Conservation (phyloP, 352 stramenopile genomes). For the Phytophthora sp. region DNA sequence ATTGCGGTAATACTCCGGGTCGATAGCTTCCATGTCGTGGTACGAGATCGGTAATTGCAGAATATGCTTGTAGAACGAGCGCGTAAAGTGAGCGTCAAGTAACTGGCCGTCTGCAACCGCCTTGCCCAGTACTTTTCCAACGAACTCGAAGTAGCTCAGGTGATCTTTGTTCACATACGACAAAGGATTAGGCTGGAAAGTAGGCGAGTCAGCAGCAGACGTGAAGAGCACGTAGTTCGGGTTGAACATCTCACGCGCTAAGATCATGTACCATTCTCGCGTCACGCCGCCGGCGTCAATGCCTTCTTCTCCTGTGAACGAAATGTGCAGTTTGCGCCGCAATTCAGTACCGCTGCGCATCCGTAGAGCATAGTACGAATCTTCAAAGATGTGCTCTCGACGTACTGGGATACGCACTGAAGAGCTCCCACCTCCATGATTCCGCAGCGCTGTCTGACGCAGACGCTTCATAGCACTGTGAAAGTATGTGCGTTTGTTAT, state of each 20-base stretch:
- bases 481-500: slow-evolving; percentile 99
- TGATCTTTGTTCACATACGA: slow-evolving; percentile 99
- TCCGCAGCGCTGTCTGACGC: slow-evolving; percentile 78
- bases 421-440: slow-evolving; percentile 92
- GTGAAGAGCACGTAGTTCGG: slow-evolving; percentile 99
- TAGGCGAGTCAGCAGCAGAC: slow-evolving; percentile 97
- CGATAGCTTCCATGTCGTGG: slow-evolving; percentile 99
- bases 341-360: slow-evolving; percentile 97
- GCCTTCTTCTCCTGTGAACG: slow-evolving; percentile 97
- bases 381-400: slow-evolving; percentile 98
- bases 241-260: slow-evolving; percentile 99
- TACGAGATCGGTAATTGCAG: slow-evolving; percentile 97
- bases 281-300: slow-evolving; percentile 99
- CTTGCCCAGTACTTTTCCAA: slow-evolving; percentile 98
- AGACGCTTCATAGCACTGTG: slow-evolving; percentile 94
- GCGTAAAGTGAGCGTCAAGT: slow-evolving; percentile 98
- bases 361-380: slow-evolving; percentile 98
- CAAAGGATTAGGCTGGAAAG: slow-evolving; percentile 99
- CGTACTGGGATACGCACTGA: slow-evolving; percentile 91
- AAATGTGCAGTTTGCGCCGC: slow-evolving; percentile 97
- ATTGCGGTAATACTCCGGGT: slow-evolving; percentile 96
- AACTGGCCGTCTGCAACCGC: slow-evolving; percentile 98
- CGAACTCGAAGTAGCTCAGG: slow-evolving; percentile 98
- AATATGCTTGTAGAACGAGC: slow-evolving; percentile 99
- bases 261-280: slow-evolving; percentile 98